Percentiles rank a stretch among this genome's conserved stretches.
Conservation (phyloP, 2,329 filamentous ascomycete genomes). For the Trichothecium roseum region DNA sequence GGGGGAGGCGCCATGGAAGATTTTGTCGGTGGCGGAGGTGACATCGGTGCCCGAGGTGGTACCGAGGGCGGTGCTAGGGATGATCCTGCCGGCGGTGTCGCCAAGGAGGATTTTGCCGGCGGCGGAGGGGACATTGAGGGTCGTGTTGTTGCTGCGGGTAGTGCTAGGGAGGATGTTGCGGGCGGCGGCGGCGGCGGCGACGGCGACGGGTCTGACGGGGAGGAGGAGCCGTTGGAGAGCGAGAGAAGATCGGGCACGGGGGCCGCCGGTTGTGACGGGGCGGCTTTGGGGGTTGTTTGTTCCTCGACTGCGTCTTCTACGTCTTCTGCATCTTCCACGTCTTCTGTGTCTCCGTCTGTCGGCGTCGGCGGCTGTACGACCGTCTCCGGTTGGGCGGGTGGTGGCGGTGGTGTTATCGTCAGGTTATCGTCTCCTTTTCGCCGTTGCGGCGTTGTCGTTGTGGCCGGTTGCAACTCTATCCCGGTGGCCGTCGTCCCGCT, state of each 20-base stretch:
- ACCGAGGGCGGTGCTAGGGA: slow-evolving; percentile 9
- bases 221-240: slow-evolving; percentile 14
- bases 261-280: slow-evolving; percentile 13
- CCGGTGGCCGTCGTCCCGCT: too few species aligned
- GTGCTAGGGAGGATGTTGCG: slow-evolving; percentile 9
- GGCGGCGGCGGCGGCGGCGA: slow-evolving; percentile 13
- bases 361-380: too few species aligned
- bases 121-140: slow-evolving; percentile 20
- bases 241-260: slow-evolving; percentile 37
- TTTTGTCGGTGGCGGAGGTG: slow-evolving; percentile 13
- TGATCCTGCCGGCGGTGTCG: slow-evolving; percentile 8
- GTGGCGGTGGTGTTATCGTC: too few species aligned
- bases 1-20: slow-evolving; percentile 9
- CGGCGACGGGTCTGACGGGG: slow-evolving; percentile 8
- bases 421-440: too few species aligned
- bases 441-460: too few species aligned
- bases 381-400: too few species aligned
- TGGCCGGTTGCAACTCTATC: too few species aligned
- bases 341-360: too few species aligned
- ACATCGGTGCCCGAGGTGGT: slow-evolving; percentile 4
- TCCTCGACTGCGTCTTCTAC: slow-evolving; percentile 11
- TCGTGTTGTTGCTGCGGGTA: slow-evolving; percentile 6
- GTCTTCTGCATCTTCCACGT: too few species aligned
- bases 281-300: slow-evolving; percentile 43
- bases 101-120: not conserved